phyloP scores from a whole-genome alignment of 2,329 filamentous ascomycete species.

The Tympanopsis confertula region DNA sequence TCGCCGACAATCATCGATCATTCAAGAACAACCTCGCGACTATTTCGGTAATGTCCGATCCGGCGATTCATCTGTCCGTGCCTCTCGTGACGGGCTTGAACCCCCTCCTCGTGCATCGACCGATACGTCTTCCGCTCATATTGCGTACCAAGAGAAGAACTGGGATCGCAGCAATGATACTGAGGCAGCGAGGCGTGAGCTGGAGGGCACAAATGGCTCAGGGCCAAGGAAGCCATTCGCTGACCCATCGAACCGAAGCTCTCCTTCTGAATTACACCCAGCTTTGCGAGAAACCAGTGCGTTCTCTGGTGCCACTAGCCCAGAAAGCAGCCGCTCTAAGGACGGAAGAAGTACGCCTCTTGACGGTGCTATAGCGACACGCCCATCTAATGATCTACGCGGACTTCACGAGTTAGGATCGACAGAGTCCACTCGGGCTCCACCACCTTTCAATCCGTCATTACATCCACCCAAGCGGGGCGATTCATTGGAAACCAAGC shows the following conservation, averaged over 20 bases:
- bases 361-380: too few relatives aligned
- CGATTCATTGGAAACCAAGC: neutral
- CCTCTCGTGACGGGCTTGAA: neutral
- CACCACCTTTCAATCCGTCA: neutral
- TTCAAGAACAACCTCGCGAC: conserved; percentile 47
- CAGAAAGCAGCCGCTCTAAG: neutral
- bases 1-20: conserved; percentile 66
- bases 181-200: too few relatives aligned
- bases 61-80: too few relatives aligned
- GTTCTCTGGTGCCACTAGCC: neutral
- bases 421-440: neutral
- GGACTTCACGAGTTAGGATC: neutral
- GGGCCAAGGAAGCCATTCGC: too few relatives aligned
- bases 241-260: neutral
- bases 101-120: neutral
- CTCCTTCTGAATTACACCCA: neutral
- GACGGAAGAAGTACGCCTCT: too few relatives aligned
- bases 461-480: neutral
- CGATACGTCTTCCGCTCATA: neutral
- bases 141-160: neutral
- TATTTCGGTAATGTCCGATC: conserved; percentile 34
- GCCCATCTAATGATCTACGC: neutral
- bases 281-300: neutral
- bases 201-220: too few relatives aligned
- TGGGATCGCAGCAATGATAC: neutral